Evolutionary conservation across 768 basidiomycete species (phyloP).

Genomic region (Phylloporus sp.): DNA sequence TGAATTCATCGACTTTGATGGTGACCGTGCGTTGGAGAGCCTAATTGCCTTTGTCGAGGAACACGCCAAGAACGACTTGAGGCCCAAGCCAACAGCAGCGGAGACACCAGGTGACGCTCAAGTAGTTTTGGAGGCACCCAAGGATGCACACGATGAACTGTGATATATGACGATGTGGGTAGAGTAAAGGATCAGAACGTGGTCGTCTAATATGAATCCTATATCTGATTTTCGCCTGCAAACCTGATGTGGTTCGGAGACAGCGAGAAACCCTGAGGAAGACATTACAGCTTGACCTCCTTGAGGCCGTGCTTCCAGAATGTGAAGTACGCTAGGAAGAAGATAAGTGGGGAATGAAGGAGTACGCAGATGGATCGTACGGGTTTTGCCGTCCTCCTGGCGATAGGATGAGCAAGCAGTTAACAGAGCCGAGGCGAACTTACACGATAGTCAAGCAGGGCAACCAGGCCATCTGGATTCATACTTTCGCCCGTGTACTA

Average conservation of each 20-base stretch:
- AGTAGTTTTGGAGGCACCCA: conserved; percentile 23
- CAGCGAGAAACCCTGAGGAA: not conserved
- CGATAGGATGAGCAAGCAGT: conserved; percentile 10
- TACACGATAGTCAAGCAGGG: conserved; percentile 90
- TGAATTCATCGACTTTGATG: conserved; percentile 91
- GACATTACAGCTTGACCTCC: conserved; percentile 59
- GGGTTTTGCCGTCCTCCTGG: conserved; percentile 77
- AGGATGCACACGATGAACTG: conserved; percentile 28
- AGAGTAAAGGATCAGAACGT: conserved; percentile 16
- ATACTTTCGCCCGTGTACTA: conserved; percentile 72
- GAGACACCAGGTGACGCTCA: conserved; percentile 23
- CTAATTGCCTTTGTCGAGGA: conserved; percentile 80
- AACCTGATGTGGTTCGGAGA: conserved; percentile 3
- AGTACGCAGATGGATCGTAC: conserved; percentile 42
- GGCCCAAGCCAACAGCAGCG: conserved; percentile 26
- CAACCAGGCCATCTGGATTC: conserved; percentile 92
- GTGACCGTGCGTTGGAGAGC: conserved; percentile 85
- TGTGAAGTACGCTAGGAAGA: conserved; percentile 71
- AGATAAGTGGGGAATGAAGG: conserved; percentile 2
- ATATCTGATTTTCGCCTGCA: conserved; percentile 13
- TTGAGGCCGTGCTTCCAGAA: conserved; percentile 97
- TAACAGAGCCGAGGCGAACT: conserved; percentile 15
- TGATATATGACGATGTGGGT: conserved; percentile 14
- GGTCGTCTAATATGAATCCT: conserved; percentile 20
- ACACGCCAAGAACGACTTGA: conserved; percentile 71